Percentiles rank a stretch among this genome's conserved stretches.
Conservation (phyloP, 306 rosid species). For the Pyrus pyrifolia region DNA sequence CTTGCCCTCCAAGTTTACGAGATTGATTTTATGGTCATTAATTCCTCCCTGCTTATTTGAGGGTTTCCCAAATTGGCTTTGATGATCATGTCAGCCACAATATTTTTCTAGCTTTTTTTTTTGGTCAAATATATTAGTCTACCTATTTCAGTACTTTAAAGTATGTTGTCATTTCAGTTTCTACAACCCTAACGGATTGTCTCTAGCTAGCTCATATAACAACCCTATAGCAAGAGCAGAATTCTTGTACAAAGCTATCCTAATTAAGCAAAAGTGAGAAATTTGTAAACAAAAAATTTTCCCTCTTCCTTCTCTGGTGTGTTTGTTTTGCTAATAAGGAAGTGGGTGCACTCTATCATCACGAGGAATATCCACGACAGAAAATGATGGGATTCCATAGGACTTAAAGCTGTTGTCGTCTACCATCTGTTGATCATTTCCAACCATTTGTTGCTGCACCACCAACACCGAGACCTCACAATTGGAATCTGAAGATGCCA, state of each 20-base stretch:
- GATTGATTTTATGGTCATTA: neutral
- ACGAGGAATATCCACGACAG: constrained; percentile 1
- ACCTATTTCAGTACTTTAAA: neutral
- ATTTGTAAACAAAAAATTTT: neutral
- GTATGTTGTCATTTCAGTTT: neutral
- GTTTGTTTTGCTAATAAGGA: neutral
- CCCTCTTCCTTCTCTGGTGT: neutral
- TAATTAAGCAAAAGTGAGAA: neutral
- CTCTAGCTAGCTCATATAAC: neutral
- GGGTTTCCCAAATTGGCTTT: neutral
- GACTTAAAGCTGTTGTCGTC: neutral
- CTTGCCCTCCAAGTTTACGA: neutral
- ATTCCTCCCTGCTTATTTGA: neutral
- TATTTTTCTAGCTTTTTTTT: no score
- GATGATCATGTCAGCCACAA: neutral
- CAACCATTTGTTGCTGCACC: constrained; percentile 46
- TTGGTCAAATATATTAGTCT: no score
- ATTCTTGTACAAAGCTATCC: neutral
- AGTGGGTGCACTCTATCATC: neutral
- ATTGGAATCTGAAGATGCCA: constrained; percentile 30
- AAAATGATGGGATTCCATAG: neutral
- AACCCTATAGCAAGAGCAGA: neutral
- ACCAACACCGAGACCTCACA: constrained; percentile 39
- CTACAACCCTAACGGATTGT: neutral
- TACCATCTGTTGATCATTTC: neutral